A percentile compares a stretch with the other conserved stretches of the same genome.
These are phyloP conservation scores for Lyophyllum shimeji DNA, from an alignment of 768 basidiomycete species.

Conservation along the genomic window DNA sequence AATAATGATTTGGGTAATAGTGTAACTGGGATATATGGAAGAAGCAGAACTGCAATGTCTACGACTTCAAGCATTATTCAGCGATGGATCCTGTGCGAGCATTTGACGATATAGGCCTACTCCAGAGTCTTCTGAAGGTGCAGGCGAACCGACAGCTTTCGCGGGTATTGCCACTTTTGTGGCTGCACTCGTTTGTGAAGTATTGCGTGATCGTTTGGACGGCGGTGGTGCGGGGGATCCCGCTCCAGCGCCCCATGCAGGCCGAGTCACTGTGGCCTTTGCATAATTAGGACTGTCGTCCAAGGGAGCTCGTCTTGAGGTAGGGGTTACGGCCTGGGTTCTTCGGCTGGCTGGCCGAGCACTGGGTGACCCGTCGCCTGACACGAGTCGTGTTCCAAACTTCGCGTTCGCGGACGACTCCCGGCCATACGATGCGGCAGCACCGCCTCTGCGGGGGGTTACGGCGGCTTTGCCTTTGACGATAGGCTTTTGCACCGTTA, in stretches of 20 bases:
- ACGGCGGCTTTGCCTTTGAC: conserved; percentile 46
- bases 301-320: conserved; percentile 43
- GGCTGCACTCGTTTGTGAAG: conserved; percentile 69
- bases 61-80: conserved; percentile 44
- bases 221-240: conserved; percentile 38
- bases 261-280: conserved; percentile 72
- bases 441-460: conserved; percentile 41
- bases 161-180: conserved; percentile 38
- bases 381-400: conserved; percentile 82
- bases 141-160: conserved; percentile 63
- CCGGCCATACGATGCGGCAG: conserved; percentile 61
- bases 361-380: conserved; percentile 49
- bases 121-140: conserved; percentile 79
- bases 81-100: conserved; percentile 70
- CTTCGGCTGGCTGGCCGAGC: conserved; percentile 66
- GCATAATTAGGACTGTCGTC: conserved; percentile 67
- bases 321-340: conserved; percentile 47
- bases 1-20: conserved; percentile 20
- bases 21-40: conserved; percentile 21
- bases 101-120: conserved; percentile 84
- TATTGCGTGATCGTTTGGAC: conserved; percentile 68
- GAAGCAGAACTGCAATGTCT: conserved; percentile 16
- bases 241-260: conserved; percentile 72
- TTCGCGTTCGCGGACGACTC: conserved; percentile 92
- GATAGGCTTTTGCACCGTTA: conserved; percentile 80